Evolutionary conservation across 2,329 filamentous ascomycete genomes (phyloP).

Genomic region (Chaetomium strumarium): DNA sequence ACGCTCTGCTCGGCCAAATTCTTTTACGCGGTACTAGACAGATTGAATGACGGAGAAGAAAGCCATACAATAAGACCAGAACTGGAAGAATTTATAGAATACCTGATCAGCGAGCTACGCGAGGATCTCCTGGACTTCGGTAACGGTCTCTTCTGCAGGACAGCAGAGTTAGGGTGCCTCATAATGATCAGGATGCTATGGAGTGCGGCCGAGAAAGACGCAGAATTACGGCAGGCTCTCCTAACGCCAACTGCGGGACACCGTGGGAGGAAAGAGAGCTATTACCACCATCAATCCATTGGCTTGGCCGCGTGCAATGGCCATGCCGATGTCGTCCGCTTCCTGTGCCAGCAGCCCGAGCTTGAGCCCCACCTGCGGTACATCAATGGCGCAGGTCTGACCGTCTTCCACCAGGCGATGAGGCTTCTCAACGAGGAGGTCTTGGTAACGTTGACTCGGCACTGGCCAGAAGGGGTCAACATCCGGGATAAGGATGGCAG

Average conservation of each 20-base stretch:
- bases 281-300: background rate
- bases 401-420: slow-evolving; percentile 5
- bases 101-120: background rate
- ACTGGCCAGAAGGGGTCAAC: slow-evolving; percentile 2
- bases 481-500: background rate
- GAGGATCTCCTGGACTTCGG: background rate
- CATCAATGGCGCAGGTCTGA: background rate
- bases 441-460: background rate
- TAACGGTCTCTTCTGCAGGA: background rate
- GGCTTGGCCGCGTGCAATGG: background rate
- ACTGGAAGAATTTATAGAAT: background rate
- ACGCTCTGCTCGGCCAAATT: background rate
- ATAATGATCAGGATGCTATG: background rate
- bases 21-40: background rate
- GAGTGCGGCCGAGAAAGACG: background rate
- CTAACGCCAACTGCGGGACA: background rate
- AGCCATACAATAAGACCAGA: background rate
- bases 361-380: background rate
- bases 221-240: background rate
- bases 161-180: background rate
- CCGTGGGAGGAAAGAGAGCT: background rate
- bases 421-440: background rate
- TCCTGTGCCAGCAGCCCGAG: background rate
- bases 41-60: too few relatives aligned
- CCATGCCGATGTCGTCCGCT: background rate